A percentile compares a stretch with the other conserved stretches of the same genome.
Conservation (phyloP, 805 yeast genomes). For the Sporopachydermia lactativora region DNA sequence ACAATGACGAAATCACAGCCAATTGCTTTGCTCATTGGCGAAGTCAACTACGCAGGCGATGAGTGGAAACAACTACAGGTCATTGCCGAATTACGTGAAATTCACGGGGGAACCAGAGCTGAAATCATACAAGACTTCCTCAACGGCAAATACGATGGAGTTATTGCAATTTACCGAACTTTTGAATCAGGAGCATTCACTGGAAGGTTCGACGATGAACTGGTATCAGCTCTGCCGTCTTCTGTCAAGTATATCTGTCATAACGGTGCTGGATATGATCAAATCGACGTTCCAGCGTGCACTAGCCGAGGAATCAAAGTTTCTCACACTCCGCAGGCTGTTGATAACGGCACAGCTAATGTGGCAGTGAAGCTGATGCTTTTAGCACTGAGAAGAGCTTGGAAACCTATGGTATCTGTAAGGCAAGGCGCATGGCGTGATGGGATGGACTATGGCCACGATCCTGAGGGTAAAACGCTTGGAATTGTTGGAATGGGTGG, state of each 20-base stretch:
- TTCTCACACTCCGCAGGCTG: slow-evolving; percentile 30
- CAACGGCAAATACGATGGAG: slow-evolving; percentile 28
- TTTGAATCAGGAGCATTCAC: slow-evolving; percentile 36
- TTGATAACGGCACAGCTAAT: slow-evolving; percentile 50
- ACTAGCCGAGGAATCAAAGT: slow-evolving; percentile 41
- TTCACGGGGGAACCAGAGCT: slow-evolving; percentile 8
- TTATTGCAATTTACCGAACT: slow-evolving; percentile 35
- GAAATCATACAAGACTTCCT: slow-evolving; percentile 30
- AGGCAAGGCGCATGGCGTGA: slow-evolving; percentile 45
- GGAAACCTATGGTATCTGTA: slow-evolving; percentile 36
- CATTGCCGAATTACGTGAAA: not conserved
- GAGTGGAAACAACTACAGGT: slow-evolving; percentile 1
- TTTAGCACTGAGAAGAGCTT: slow-evolving; percentile 49
- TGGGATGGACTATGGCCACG: slow-evolving; percentile 33
- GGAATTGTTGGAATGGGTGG: slow-evolving; percentile 78
- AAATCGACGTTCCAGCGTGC: slow-evolving; percentile 43
- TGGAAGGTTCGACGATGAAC: slow-evolving; percentile 53
- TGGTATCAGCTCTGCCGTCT: slow-evolving; percentile 38
- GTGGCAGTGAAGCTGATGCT: slow-evolving; percentile 43
- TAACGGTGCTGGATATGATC: slow-evolving; percentile 70
- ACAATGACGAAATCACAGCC: slow-evolving; percentile 3
- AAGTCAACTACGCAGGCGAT: not conserved
- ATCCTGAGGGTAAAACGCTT: slow-evolving; percentile 55
- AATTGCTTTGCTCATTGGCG: slow-evolving; percentile 2
- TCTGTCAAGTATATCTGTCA: slow-evolving; percentile 41